Percentiles rank a stretch among this genome's conserved stretches.
These are phyloP conservation scores for Polychytrium aggregatum DNA, from an alignment of 192 early-diverging fungal species.

Conservation along the genomic window DNA sequence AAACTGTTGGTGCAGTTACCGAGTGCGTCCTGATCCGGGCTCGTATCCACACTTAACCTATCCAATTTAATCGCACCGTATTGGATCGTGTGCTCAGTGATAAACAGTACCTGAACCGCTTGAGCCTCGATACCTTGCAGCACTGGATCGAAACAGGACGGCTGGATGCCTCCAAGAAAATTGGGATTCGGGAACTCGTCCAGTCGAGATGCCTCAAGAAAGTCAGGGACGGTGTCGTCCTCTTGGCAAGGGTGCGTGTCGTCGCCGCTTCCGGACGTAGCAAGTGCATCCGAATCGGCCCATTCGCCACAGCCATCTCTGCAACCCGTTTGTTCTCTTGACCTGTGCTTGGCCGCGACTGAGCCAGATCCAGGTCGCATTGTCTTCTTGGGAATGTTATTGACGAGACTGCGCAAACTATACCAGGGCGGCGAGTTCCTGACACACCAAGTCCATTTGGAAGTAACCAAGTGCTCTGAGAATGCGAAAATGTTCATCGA, in stretches of 20 bases:
- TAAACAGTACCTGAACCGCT: slow-evolving; percentile 10
- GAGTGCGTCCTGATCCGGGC: slow-evolving; percentile 3
- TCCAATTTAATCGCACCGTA: too few relatives aligned
- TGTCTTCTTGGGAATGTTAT: background rate
- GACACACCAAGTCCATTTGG: slow-evolving; percentile 65
- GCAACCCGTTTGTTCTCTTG: background rate
- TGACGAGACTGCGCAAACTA: background rate
- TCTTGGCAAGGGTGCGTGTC: slow-evolving; percentile 39
- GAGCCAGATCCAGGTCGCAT: too few relatives aligned
- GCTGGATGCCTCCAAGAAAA: slow-evolving; percentile 64
- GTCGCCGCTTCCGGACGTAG: background rate
- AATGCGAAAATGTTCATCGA: slow-evolving; percentile 75
- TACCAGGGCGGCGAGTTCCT: slow-evolving; percentile 66
- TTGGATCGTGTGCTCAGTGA: too few relatives aligned
- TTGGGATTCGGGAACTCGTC: slow-evolving; percentile 70
- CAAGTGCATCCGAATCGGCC: background rate
- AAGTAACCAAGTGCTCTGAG: slow-evolving; percentile 70
- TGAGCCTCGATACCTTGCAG: slow-evolving; percentile 77
- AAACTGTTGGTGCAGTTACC: slow-evolving; percentile 3
- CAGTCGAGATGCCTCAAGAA: slow-evolving; percentile 53
- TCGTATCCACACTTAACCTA: background rate
- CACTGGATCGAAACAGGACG: slow-evolving; percentile 80
- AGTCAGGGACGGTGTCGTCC: slow-evolving; percentile 75
- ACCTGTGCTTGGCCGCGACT: background rate
- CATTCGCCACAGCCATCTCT: slow-evolving; percentile 1